Conservation (phyloP, 768 basidiomycete genomes). For the Lactifluus echinatus region DNA sequence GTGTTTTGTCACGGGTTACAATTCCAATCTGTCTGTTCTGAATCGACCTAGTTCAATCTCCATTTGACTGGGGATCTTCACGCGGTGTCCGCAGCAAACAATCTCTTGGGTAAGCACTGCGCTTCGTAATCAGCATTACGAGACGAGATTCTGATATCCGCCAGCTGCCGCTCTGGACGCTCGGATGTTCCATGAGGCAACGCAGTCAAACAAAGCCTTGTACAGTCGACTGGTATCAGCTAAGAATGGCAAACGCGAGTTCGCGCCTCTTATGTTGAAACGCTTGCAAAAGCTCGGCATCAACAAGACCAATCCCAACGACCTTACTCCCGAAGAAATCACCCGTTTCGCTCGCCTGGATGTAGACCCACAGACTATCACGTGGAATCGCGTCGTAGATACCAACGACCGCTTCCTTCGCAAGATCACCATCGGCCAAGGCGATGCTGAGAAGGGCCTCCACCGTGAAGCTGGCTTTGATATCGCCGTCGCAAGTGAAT, state of each 20-base stretch:
- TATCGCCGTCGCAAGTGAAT: conserved; percentile 94
- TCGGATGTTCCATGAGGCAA: conserved; percentile 95
- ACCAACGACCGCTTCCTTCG: conserved; percentile 96
- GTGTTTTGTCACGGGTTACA: neutral
- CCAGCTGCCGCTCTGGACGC: conserved; percentile 93
- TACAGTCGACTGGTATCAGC: conserved; percentile 86
- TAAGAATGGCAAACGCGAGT: conserved; percentile 91
- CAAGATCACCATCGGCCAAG: conserved; percentile 88
- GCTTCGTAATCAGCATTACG: conserved; percentile 3
- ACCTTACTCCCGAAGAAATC: conserved; percentile 88
- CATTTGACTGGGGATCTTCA: conserved; percentile 97
- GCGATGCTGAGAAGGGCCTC: conserved; percentile 80
- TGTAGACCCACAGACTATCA: conserved; percentile 83
- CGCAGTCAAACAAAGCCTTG: conserved; percentile 90
- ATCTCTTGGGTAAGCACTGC: conserved; percentile 62
- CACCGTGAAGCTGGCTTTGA: conserved; percentile 90
- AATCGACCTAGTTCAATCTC: conserved; percentile 67
- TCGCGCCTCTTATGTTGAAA: conserved; percentile 93
- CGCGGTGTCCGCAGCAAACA: conserved; percentile 95
- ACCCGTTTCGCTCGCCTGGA: conserved; percentile 86
- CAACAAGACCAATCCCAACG: conserved; percentile 85
- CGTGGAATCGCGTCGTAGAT: conserved; percentile 96
- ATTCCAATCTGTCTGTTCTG: neutral
- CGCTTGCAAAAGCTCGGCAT: conserved; percentile 93
- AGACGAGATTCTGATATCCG: neutral